These are phyloP conservation scores for Emericellopsis cladophorae DNA, from an alignment of 2,329 filamentous ascomycete species.

Conservation along the genomic window DNA sequence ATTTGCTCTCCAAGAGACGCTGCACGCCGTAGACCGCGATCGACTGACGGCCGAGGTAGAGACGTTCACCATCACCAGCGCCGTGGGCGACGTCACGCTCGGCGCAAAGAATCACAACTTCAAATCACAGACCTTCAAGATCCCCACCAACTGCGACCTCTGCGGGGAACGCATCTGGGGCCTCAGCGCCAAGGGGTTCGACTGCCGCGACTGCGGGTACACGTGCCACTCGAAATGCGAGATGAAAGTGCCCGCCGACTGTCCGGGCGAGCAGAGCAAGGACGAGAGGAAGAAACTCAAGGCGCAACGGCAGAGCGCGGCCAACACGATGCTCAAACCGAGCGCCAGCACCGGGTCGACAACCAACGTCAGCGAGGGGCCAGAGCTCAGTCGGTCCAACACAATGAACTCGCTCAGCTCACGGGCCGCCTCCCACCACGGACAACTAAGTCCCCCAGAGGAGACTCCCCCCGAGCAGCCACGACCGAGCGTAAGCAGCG, in stretches of 20 bases:
- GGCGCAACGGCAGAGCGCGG: slow-evolving; percentile 66
- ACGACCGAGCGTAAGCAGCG: slow-evolving; percentile 12
- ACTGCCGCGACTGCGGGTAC: slow-evolving; percentile 92
- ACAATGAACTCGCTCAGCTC: slow-evolving; percentile 83
- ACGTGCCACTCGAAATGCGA: slow-evolving; percentile 98
- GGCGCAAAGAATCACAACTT: slow-evolving; percentile 95
- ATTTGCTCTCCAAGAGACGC: slow-evolving; percentile 70
- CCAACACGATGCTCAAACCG: slow-evolving; percentile 46
- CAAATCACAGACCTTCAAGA: slow-evolving; percentile 98
- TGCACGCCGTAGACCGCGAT: slow-evolving; percentile 75
- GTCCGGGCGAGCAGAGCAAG: slow-evolving; percentile 85
- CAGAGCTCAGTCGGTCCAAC: slow-evolving; percentile 63
- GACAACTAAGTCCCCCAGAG: slow-evolving; percentile 23
- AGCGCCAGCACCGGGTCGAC: slow-evolving; percentile 15
- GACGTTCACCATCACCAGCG: slow-evolving; percentile 80
- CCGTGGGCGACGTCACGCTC: slow-evolving; percentile 82
- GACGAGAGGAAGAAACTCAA: slow-evolving; percentile 95
- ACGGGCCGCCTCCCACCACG: slow-evolving; percentile 44
- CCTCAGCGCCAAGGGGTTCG: slow-evolving; percentile 88
- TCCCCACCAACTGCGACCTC: slow-evolving; percentile 94
- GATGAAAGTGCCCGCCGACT: slow-evolving; percentile 95
- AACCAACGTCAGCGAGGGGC: slow-evolving; percentile 44
- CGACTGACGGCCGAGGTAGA: slow-evolving; percentile 85
- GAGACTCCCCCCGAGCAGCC: slow-evolving; percentile 24
- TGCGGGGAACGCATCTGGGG: slow-evolving; percentile 98